Percentiles rank a stretch among this genome's conserved stretches.
Evolutionary conservation across 768 basidiomycete species (phyloP).

Genomic region (Lentinus tigrinus): DNA sequence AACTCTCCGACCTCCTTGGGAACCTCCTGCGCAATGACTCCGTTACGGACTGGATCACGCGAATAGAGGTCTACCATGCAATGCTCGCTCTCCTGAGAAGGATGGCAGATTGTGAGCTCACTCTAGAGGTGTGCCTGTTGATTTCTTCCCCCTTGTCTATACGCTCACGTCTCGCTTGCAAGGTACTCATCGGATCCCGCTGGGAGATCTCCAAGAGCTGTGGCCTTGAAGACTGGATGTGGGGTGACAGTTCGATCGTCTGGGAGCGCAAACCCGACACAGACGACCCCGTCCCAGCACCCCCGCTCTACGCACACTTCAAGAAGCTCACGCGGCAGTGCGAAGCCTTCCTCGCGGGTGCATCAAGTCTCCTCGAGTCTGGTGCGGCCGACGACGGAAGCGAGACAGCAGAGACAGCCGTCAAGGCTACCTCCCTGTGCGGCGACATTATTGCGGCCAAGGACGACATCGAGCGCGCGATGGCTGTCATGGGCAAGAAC

Average conservation of each 20-base stretch:
- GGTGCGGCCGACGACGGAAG: slow-evolving; percentile 23
- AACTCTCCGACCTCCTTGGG: slow-evolving; percentile 45
- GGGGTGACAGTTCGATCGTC: slow-evolving; percentile 39
- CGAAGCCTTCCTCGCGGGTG: slow-evolving; percentile 48
- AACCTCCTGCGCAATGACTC: slow-evolving; percentile 55
- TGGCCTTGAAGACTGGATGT: slow-evolving; percentile 51
- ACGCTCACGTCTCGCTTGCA: not conserved
- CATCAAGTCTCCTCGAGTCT: slow-evolving; percentile 37
- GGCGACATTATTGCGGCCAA: slow-evolving; percentile 51
- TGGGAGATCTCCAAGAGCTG: slow-evolving; percentile 38
- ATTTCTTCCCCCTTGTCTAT: not conserved
- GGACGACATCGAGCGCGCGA: slow-evolving; percentile 49
- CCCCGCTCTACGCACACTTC: slow-evolving; percentile 50
- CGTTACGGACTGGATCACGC: slow-evolving; percentile 50
- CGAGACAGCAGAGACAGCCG: slow-evolving; percentile 35
- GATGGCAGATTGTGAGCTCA: slow-evolving; percentile 53
- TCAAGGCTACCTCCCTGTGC: slow-evolving; percentile 46
- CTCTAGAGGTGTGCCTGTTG: slow-evolving; percentile 29
- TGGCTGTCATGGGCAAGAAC: slow-evolving; percentile 37
- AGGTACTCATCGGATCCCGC: slow-evolving; percentile 40
- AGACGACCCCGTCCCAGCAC: slow-evolving; percentile 30
- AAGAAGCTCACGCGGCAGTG: slow-evolving; percentile 52
- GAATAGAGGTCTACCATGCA: slow-evolving; percentile 46
- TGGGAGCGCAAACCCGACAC: slow-evolving; percentile 34
- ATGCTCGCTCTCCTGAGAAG: slow-evolving; percentile 47